A percentile compares a stretch with the other conserved stretches of the same genome.
These are phyloP conservation scores for Pelargonium nanum DNA, from an alignment of 345 rosid species.

Conservation along the genomic window DNA sequence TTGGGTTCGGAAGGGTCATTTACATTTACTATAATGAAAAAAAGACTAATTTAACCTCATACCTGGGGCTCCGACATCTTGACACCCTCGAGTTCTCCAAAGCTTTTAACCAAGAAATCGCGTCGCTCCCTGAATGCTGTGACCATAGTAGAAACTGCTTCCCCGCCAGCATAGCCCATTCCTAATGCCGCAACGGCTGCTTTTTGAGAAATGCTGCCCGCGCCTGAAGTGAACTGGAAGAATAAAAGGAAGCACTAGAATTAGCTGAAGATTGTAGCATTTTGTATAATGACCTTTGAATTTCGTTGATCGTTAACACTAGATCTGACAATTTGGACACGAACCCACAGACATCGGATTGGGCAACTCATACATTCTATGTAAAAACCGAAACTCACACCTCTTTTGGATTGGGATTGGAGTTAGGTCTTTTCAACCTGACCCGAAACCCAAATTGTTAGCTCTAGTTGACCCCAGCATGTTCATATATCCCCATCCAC, in stretches of 20 bases:
- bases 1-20: too few relatives aligned
- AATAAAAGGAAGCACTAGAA: not conserved
- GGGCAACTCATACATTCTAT: too few relatives aligned
- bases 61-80: constrained; percentile 91
- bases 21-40: too few relatives aligned
- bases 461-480: not conserved
- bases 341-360: too few relatives aligned
- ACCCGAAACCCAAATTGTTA: not conserved
- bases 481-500: too few relatives aligned
- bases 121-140: constrained; percentile 83
- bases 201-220: constrained; percentile 79
- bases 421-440: too few relatives aligned
- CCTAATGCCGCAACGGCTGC: constrained; percentile 91
- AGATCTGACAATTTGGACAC: too few relatives aligned
- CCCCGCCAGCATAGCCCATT: constrained; percentile 92
- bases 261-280: not conserved
- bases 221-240: constrained; percentile 73
- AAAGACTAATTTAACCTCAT: not conserved
- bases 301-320: too few relatives aligned
- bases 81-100: constrained; percentile 68
- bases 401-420: too few relatives aligned
- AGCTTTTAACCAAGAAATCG: constrained; percentile 74
- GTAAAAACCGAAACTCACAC: too few relatives aligned
- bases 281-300: too few relatives aligned
- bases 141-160: constrained; percentile 72